Percentiles rank a stretch among this genome's conserved stretches.
phyloP scores from a whole-genome alignment of 129 eudicot species.

The Flaveria bidentis region DNA sequence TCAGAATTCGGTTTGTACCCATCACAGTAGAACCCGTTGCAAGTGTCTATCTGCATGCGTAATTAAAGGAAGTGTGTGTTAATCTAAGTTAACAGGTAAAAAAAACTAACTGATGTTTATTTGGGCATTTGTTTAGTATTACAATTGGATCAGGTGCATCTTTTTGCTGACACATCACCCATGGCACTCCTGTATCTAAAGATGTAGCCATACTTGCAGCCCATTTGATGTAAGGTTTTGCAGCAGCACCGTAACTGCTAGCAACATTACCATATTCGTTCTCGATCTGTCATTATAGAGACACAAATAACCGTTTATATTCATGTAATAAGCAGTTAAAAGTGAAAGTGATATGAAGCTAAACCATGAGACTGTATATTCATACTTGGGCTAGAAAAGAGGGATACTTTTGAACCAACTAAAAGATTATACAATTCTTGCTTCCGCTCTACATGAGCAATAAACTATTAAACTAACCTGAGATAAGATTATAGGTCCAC shows the following conservation, averaged over 20 bases:
- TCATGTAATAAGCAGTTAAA: not conserved
- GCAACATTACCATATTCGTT: slow-evolving; percentile 89
- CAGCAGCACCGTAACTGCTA: slow-evolving; percentile 58
- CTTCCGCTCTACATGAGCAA: not conserved
- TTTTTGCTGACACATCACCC: slow-evolving; percentile 97
- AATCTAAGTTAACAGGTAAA: not conserved
- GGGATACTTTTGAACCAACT: too few relatives aligned
- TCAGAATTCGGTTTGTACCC: slow-evolving; percentile 81
- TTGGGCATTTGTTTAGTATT: slow-evolving; percentile 10
- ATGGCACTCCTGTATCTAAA: slow-evolving; percentile 89
- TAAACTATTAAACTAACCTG: slow-evolving; percentile 56
- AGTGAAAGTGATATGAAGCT: too few relatives aligned
- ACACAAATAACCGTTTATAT: not conserved
- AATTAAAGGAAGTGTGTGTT: not conserved
- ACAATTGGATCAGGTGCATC: slow-evolving; percentile 93
- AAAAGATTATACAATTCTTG: not conserved
- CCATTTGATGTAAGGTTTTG: slow-evolving; percentile 75
- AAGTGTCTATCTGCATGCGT: slow-evolving; percentile 72
- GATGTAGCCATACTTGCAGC: slow-evolving; percentile 96
- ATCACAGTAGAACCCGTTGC: slow-evolving; percentile 97
- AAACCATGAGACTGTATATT: too few relatives aligned
- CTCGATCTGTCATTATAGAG: slow-evolving; percentile 62
- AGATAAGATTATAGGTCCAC: slow-evolving; percentile 92
- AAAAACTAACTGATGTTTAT: not conserved
- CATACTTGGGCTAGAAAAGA: too few relatives aligned